phyloP scores from a whole-genome alignment of 768 basidiomycete species.

The Amanita exitialis region DNA sequence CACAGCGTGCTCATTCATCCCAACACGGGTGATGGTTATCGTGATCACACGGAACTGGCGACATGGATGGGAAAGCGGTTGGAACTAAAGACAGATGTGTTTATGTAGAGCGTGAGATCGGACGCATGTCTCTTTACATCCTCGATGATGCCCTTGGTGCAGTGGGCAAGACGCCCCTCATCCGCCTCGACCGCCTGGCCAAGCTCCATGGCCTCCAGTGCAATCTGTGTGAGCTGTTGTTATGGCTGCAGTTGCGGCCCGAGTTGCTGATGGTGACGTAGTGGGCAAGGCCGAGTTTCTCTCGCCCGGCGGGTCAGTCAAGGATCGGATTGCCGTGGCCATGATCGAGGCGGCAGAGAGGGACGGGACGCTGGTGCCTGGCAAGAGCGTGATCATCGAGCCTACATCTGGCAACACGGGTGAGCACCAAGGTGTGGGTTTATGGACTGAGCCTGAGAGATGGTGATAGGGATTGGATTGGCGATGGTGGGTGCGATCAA shows the following conservation, averaged over 20 bases:
- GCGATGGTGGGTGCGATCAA: conserved; percentile 92
- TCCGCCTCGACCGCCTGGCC: conserved; percentile 77
- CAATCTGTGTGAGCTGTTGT: conserved; percentile 63
- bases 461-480: conserved; percentile 72
- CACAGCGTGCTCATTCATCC: too few relatives aligned
- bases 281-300: conserved; percentile 89
- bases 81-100: too few relatives aligned
- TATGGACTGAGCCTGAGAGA: background rate
- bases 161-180: conserved; percentile 85
- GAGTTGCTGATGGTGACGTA: conserved; percentile 18
- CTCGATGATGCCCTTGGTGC: conserved; percentile 76
- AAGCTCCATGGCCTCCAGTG: conserved; percentile 69
- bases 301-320: conserved; percentile 88
- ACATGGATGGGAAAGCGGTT: too few relatives aligned
- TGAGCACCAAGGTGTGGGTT: conserved; percentile 19
- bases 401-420: conserved; percentile 96
- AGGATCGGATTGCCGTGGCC: conserved; percentile 92
- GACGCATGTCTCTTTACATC: conserved; percentile 33
- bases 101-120: conserved; percentile 17
- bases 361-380: conserved; percentile 76
- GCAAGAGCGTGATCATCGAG: conserved; percentile 88
- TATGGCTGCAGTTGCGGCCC: background rate
- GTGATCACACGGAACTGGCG: too few relatives aligned
- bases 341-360: conserved; percentile 95
- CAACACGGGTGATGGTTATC: too few relatives aligned